Base-by-base conservation (phyloP, 169 alveolate species). In the Cryptosporidium tyzzeri region DNA sequence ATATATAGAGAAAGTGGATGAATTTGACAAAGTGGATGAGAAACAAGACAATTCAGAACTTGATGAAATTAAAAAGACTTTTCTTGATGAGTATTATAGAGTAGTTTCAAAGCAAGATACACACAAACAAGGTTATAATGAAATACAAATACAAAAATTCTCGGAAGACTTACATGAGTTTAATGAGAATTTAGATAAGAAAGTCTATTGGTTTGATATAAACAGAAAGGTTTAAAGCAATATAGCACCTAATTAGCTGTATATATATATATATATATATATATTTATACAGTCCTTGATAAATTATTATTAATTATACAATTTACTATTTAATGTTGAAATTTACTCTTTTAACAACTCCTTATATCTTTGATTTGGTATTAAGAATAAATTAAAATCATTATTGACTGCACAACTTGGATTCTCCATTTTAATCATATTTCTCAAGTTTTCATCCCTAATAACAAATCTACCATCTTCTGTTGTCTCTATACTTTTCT, bases 1-100 rank as follows among this genome's bases (percentile, higher is more conserved):
- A 39, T 80, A 80, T 41, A 80, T 80, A 1, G 89, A 80, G 67
- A n/a, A 29, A 21, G 89, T 62, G 26, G 80, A 80, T n/a, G 89
- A 80, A 65, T 80, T 80, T 29, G 89, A 80, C 75, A 1, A 45
- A 3, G 21, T 3, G 37, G 71, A 65, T 7, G 29, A 35, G 23
- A 29, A 65, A n/a, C 48, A 65, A 29, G n/a, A 8, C 8, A 3
- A 65, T 33, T 65, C 18, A n/a, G 53, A 65, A 29, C 18, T 39
- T n/a, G 29, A n/a, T 7, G 2, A 18, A 14, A 35, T n/a, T 14
- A 35, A 33, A 41, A 69, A 33, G 18, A 26, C 37, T 33, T 65
- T 33, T 33, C 14, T 65, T 50, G 18, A 31, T n/a, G 71, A 65
- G 23, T 37, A 65, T 51, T 33, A 2, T 21, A 35, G 3, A 26